Conservation (phyloP, 495 filamentous ascomycete genomes). For the Penicillium parvum region DNA sequence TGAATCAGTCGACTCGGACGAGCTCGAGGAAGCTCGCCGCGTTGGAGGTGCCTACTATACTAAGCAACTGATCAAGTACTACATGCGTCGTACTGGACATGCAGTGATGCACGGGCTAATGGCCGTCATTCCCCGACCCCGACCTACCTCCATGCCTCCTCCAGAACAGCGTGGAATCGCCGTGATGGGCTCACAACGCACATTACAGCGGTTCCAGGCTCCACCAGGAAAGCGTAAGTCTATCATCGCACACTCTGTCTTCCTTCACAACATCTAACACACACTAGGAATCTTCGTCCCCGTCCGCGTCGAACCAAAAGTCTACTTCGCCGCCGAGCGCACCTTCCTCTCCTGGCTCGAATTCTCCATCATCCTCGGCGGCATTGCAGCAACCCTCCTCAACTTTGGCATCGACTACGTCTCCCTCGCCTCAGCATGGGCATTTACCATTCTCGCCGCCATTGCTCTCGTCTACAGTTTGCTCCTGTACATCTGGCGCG, state of each 20-base stretch:
- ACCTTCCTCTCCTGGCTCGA: constrained; percentile 98
- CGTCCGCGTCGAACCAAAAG: constrained; percentile 93
- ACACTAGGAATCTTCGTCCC: constrained; percentile 81
- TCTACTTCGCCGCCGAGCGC: constrained; percentile 92
- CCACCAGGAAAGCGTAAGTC: constrained; percentile 77
- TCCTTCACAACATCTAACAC: constrained; percentile 1
- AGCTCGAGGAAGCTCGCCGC: constrained; percentile 66
- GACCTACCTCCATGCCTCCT: constrained; percentile 55
- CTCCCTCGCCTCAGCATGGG: constrained; percentile 62
- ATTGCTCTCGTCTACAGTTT: constrained; percentile 72
- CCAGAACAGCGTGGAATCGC: constrained; percentile 43
- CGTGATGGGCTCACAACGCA: constrained; percentile 51
- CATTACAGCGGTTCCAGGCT: constrained; percentile 67
- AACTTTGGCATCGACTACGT: constrained; percentile 68
- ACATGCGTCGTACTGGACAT: constrained; percentile 35
- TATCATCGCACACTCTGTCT: neutral
- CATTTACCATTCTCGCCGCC: constrained; percentile 78
- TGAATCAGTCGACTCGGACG: constrained; percentile 62
- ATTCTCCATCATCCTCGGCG: constrained; percentile 88
- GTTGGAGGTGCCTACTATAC: constrained; percentile 70
- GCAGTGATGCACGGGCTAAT: constrained; percentile 43
- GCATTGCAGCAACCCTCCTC: constrained; percentile 84
- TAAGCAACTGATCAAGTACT: constrained; percentile 48
- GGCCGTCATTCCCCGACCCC: constrained; percentile 54
- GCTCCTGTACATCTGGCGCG: constrained; percentile 80